Base-by-base conservation (phyloP, 2,329 filamentous ascomycete genomes). In the Fusarium sp. region DNA sequence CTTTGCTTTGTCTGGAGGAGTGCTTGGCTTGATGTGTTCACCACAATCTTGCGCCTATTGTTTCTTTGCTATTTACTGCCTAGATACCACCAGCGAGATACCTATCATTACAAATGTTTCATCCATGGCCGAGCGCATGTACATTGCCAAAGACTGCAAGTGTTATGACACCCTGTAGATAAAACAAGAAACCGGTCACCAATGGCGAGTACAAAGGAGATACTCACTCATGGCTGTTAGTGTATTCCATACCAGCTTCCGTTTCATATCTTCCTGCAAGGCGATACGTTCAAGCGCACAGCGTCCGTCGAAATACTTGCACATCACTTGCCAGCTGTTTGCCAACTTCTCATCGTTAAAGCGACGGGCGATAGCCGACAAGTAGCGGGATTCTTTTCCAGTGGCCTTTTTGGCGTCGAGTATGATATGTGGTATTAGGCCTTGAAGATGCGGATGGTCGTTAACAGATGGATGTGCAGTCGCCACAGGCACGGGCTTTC, bases 221-320 rank as follows among this genome's bases (percentile, higher is more conserved):
- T 90, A 87, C 75, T 92, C 91, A 67, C 87, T 86, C 84, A 91
- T 89, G n/a, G 82, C 80, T 40, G 85, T 85, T 57, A 92, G 78
- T 56, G 90, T 82, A 46, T 87, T 86, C 83, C 92, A 94, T 15
- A 93, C 85, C 71, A 92, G 90, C 80, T 95, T 97, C 58, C 93
- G 85, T 82, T 96, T 97, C 81, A 97, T 86, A 8, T 92, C 92
- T 80, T 97, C 93, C 58, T 91, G 86, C n/a, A 96, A 82, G 2
- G 92, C 88, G 69, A 99, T 91, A 72, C 94, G 90, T 81, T 99
- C 96, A 62, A 98, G 83, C 4, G 94, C 91, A 75, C 91, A 90
- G 58, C 86, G 87, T 1, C 96, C 96, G 77, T 98, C 94, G 72
- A 98, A 93, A 78, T 97, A 96, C 78, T 92, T 93, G 73, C 90